phyloP scores from a whole-genome alignment of 371 early-diverging fungal genomes.

The Mortierella sp. region DNA sequence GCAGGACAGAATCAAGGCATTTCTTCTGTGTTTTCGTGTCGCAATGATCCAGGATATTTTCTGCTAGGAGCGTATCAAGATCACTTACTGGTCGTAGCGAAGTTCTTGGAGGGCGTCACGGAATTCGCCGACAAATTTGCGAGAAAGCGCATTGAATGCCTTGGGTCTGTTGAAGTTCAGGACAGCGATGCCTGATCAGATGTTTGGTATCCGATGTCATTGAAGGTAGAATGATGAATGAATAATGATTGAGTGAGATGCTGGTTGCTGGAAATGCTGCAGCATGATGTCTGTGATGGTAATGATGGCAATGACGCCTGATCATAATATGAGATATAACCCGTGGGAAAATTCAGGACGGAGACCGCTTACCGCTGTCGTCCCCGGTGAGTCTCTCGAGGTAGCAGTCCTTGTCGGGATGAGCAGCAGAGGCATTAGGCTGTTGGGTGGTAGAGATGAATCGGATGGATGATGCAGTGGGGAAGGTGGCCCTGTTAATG shows the following conservation, averaged over 20 bases:
- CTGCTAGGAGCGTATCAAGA: not conserved
- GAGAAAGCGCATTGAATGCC: slow-evolving; percentile 92
- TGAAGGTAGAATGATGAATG: not conserved
- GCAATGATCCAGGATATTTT: too few species aligned
- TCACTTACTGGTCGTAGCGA: slow-evolving; percentile 63
- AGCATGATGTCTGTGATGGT: too few species aligned
- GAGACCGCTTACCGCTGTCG: slow-evolving; percentile 58
- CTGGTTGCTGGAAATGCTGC: too few species aligned
- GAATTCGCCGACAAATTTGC: slow-evolving; percentile 80
- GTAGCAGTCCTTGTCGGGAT: slow-evolving; percentile 68
- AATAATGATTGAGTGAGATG: not conserved
- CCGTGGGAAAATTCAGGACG: slow-evolving; percentile 33
- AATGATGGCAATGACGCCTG: not conserved
- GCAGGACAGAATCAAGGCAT: too few species aligned
- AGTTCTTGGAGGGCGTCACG: slow-evolving; percentile 72
- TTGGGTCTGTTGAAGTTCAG: slow-evolving; percentile 88
- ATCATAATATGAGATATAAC: slow-evolving; percentile 4
- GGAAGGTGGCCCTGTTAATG: slow-evolving; percentile 14
- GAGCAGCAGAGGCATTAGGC: too few species aligned
- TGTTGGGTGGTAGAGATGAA: slow-evolving; percentile 39
- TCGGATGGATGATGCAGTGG: slow-evolving; percentile 26
- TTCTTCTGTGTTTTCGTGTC: too few species aligned
- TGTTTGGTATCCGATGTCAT: not conserved
- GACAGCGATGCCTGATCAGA: slow-evolving; percentile 78
- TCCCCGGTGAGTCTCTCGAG: slow-evolving; percentile 68